Conservation (phyloP, 2,329 filamentous ascomycete species). For the Paradendryphiella salina region DNA sequence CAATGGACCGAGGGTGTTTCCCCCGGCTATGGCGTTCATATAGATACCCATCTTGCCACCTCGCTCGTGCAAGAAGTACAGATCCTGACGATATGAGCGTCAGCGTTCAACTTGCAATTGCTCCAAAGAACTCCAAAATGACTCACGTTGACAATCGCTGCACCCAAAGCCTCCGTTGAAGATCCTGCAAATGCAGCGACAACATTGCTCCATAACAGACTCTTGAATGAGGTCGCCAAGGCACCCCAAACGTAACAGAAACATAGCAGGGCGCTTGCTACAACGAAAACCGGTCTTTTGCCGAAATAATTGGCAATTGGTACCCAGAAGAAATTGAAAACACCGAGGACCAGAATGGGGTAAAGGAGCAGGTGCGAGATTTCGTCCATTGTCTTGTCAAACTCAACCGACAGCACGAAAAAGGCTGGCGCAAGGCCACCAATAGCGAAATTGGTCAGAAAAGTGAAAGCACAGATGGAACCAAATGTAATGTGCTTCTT, state of each 20-base stretch:
- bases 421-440: slow-evolving; percentile 51
- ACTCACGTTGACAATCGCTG: slow-evolving; percentile 44
- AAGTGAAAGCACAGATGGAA: slow-evolving; percentile 52
- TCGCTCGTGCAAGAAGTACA: slow-evolving; percentile 43
- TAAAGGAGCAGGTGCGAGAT: slow-evolving; percentile 48
- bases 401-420: slow-evolving; percentile 52
- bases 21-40: slow-evolving; percentile 45
- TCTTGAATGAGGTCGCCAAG: slow-evolving; percentile 47
- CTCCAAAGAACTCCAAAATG: background rate
- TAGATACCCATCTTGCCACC: slow-evolving; percentile 45
- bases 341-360: slow-evolving; percentile 54
- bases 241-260: slow-evolving; percentile 55
- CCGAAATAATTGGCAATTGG: slow-evolving; percentile 55
- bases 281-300: slow-evolving; percentile 54
- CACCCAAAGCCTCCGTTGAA: slow-evolving; percentile 52
- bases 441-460: slow-evolving; percentile 53
- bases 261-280: slow-evolving; percentile 51
- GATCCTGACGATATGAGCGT: slow-evolving; percentile 12
- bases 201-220: slow-evolving; percentile 53
- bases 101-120: background rate
- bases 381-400: slow-evolving; percentile 52
- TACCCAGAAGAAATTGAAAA: slow-evolving; percentile 59
- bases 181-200: slow-evolving; percentile 52
- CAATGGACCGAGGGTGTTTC: slow-evolving; percentile 47
- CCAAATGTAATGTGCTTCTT: slow-evolving; percentile 51